These are phyloP conservation scores for Termitomyces bulborhizus DNA, from an alignment of 768 basidiomycete species.

Conservation along the genomic window DNA sequence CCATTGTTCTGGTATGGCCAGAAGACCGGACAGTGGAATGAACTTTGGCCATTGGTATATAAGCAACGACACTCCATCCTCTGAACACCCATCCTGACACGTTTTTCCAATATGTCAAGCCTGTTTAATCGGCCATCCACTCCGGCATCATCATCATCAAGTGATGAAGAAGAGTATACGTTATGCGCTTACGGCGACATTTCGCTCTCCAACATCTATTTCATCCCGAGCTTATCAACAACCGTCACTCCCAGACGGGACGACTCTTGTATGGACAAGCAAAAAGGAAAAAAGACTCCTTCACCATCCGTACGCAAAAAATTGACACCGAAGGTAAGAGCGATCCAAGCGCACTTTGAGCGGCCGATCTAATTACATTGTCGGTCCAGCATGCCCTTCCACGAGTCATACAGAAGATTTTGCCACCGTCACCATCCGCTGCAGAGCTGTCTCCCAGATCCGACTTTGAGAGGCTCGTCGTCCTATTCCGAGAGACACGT, in stretches of 20 bases:
- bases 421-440: slow-evolving; percentile 17
- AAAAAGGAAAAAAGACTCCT: slow-evolving; percentile 2
- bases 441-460: slow-evolving; percentile 11
- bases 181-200: slow-evolving; percentile 41
- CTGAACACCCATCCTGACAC: too few relatives aligned
- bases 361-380: background rate
- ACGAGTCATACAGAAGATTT: slow-evolving; percentile 16
- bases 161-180: slow-evolving; percentile 29
- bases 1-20: background rate
- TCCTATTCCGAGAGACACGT: slow-evolving; percentile 10
- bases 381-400: slow-evolving; percentile 14
- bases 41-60: background rate
- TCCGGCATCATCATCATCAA: slow-evolving; percentile 1
- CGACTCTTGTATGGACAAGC: slow-evolving; percentile 4
- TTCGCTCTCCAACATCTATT: slow-evolving; percentile 30
- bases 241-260: slow-evolving; percentile 16
- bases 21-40: background rate
- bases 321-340: background rate
- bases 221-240: slow-evolving; percentile 24
- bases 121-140: slow-evolving; percentile 1
- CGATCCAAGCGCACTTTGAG: background rate
- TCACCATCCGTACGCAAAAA: background rate
- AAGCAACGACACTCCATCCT: background rate
- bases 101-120: background rate
- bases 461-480: slow-evolving; percentile 17